Evolutionary conservation across 2,329 filamentous ascomycete genomes (phyloP).

Genomic region (Myriosclerotinia curreyana): DNA sequence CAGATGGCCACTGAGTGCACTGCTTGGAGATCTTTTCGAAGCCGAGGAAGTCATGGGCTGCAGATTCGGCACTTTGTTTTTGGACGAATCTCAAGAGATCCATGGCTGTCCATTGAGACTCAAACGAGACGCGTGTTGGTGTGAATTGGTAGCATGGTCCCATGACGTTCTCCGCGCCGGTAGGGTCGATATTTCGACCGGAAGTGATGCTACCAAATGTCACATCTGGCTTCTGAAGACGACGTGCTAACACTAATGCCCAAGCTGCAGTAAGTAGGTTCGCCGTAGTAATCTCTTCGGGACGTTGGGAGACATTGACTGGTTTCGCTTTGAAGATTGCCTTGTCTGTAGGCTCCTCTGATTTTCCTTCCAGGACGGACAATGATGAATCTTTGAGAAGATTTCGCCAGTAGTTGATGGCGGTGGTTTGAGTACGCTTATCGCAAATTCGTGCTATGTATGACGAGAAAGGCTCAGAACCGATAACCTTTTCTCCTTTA

Average conservation of each 20-base stretch:
- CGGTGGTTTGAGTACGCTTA: conserved; percentile 37
- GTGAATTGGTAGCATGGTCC: conserved; percentile 48
- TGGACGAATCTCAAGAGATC: conserved; percentile 41
- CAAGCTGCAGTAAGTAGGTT: conserved; percentile 46
- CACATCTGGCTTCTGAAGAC: conserved; percentile 13
- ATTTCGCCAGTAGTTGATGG: conserved; percentile 44
- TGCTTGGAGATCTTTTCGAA: conserved; percentile 39
- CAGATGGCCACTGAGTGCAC: conserved; percentile 40
- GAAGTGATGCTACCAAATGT: conserved; percentile 41
- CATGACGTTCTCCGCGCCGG: conserved; percentile 42
- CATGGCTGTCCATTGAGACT: conserved; percentile 37
- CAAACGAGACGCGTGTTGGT: conserved; percentile 44
- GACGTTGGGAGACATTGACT: conserved; percentile 31
- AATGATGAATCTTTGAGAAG: conserved; percentile 42
- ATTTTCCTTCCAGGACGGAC: conserved; percentile 22
- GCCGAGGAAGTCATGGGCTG: conserved; percentile 41
- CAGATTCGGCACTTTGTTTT: conserved; percentile 37
- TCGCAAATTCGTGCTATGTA: conserved; percentile 38
- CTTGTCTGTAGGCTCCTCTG: conserved; percentile 28
- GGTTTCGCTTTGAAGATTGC: conserved; percentile 39
- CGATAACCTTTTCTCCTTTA: conserved; percentile 40
- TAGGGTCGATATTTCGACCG: conserved; percentile 43
- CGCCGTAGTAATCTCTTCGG: conserved; percentile 43
- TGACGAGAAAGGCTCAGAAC: conserved; percentile 42
- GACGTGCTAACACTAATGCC: conserved; percentile 43